Conservation (phyloP, 2,329 filamentous ascomycete genomes). For the Aureobasidium lini region DNA sequence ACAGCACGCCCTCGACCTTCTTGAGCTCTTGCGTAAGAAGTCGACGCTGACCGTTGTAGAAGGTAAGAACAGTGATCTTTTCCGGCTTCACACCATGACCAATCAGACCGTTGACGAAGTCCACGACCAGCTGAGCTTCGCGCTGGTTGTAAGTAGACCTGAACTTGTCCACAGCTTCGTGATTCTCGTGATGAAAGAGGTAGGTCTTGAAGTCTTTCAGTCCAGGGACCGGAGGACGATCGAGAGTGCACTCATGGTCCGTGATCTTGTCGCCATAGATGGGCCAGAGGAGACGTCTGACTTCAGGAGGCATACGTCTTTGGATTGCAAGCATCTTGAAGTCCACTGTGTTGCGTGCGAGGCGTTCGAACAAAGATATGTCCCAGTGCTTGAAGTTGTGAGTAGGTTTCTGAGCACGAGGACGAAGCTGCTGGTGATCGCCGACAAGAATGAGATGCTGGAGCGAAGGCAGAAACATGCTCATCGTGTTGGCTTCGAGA, state of each 20-base stretch:
- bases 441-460: constrained; percentile 64
- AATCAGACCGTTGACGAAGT: constrained; percentile 64
- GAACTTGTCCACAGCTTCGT: constrained; percentile 55
- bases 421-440: constrained; percentile 73
- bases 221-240: constrained; percentile 49
- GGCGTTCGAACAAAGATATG: constrained; percentile 70
- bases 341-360: constrained; percentile 58
- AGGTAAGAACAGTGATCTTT: constrained; percentile 74
- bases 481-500: constrained; percentile 55
- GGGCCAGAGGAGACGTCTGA: constrained; percentile 52
- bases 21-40: constrained; percentile 48
- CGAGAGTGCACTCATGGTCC: constrained; percentile 44
- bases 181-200: constrained; percentile 59
- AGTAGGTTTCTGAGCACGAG: constrained; percentile 58
- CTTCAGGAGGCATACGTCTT: constrained; percentile 64
- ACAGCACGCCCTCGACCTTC: not conserved
- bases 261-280: constrained; percentile 52
- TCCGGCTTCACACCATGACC: constrained; percentile 53
- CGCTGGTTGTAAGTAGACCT: constrained; percentile 60
- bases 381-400: constrained; percentile 58
- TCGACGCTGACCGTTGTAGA: constrained; percentile 78
- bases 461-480: constrained; percentile 53
- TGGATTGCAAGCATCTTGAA: constrained; percentile 61
- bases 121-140: constrained; percentile 70
- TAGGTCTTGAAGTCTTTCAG: constrained; percentile 55